These are phyloP conservation scores for Odontarrhena argentea DNA, from an alignment of 345 rosid species.

Conservation along the genomic window DNA sequence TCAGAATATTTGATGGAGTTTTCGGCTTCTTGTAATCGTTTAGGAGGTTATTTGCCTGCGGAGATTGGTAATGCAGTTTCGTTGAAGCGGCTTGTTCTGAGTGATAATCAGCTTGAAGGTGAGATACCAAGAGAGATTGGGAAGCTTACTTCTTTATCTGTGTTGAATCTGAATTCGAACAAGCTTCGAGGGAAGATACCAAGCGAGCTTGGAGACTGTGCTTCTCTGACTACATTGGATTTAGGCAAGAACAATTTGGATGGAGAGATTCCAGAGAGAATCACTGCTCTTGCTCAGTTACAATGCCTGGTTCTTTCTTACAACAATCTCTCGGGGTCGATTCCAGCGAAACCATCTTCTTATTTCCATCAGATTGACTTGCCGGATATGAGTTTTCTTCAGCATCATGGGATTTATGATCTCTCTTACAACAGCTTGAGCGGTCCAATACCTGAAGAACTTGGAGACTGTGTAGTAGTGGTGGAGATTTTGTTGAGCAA, in stretches of 20 bases:
- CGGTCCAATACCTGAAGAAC: constrained; percentile 68
- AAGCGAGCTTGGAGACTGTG: constrained; percentile 63
- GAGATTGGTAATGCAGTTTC: constrained; percentile 66
- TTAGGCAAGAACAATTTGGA: constrained; percentile 69
- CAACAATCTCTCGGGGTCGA: constrained; percentile 72
- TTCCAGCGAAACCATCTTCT: constrained; percentile 59
- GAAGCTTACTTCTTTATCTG: constrained; percentile 61
- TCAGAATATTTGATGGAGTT: constrained; percentile 70
- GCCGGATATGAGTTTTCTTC: constrained; percentile 78
- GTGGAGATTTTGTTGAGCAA: constrained; percentile 67
- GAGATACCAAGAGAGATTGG: constrained; percentile 72
- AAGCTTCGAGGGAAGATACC: constrained; percentile 70
- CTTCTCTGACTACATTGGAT: constrained; percentile 71
- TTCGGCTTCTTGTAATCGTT: constrained; percentile 61
- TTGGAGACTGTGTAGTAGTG: constrained; percentile 69
- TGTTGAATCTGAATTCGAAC: constrained; percentile 75
- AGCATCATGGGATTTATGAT: constrained; percentile 83
- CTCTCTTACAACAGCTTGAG: constrained; percentile 67
- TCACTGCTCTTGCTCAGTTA: constrained; percentile 64
- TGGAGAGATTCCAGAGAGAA: constrained; percentile 66
- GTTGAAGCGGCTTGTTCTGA: constrained; percentile 66
- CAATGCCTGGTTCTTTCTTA: constrained; percentile 84
- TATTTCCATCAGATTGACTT: constrained; percentile 67
- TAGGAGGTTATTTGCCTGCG: constrained; percentile 58
- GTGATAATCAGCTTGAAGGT: constrained; percentile 60